Percentiles rank a stretch among this genome's conserved stretches.
Evolutionary conservation across 495 filamentous ascomycete genomes (phyloP).

Genomic region (Aspergillus biplanus): DNA sequence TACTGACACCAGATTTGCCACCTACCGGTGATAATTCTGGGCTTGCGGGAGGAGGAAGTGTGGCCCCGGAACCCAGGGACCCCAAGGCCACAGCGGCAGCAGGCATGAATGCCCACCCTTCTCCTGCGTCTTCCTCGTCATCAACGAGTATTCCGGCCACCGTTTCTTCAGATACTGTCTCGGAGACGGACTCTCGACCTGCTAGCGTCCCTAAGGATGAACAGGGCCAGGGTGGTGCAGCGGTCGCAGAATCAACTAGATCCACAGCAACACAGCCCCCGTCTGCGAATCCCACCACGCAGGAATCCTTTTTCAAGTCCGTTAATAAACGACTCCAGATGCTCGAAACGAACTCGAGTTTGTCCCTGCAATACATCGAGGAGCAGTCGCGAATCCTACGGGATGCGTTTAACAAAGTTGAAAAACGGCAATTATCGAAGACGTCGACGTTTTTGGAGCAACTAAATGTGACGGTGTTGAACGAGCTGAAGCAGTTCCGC

Average conservation of each 20-base stretch:
- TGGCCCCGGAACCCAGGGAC: constrained; percentile 18
- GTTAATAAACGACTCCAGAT: constrained; percentile 89
- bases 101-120: constrained; percentile 11
- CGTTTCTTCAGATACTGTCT: constrained; percentile 28
- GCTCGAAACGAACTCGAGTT: constrained; percentile 88
- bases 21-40: constrained; percentile 9
- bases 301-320: constrained; percentile 97
- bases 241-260: constrained; percentile 45
- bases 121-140: constrained; percentile 28
- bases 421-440: constrained; percentile 83
- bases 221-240: constrained; percentile 24
- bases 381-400: constrained; percentile 90
- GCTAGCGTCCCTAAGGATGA: constrained; percentile 35
- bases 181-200: constrained; percentile 30
- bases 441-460: constrained; percentile 79
- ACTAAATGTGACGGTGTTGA: constrained; percentile 85
- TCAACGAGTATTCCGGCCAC: constrained; percentile 27
- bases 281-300: constrained; percentile 75
- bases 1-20: constrained; percentile 14
- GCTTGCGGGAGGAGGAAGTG: not conserved
- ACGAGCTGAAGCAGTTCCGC: constrained; percentile 77
- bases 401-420: constrained; percentile 87
- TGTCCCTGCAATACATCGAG: constrained; percentile 95
- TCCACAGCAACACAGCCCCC: constrained; percentile 58
- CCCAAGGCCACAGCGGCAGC: constrained; percentile 28